Base-by-base conservation (phyloP, 1,139 yeast genomes). In the Blastobotrys petasosporus region DNA sequence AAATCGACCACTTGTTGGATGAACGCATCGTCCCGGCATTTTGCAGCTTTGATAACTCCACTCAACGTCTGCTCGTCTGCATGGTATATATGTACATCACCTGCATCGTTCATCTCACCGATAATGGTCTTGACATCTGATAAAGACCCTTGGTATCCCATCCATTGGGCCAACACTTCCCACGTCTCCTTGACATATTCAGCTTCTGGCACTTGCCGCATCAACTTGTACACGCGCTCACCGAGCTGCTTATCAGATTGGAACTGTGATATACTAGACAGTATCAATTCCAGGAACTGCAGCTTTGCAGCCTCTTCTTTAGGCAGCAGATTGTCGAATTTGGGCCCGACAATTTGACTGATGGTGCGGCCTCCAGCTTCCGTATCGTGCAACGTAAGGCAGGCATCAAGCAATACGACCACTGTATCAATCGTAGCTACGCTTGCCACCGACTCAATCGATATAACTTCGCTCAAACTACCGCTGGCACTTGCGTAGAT, bases 101-200 rank as follows among this genome's bases (percentile, higher is more conserved):
- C 56, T 32, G 49, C 42, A 10, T 47, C 50, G 2, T 49, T 41
- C 57, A 62, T 54, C 7, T 47, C 39, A 2, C 37, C 46, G 5
- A 59, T 34, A 5, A 55, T 34, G 3, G 42, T 39, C n/a, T 45
- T 39, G n/a, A 59, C 33, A 4, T 47, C 47, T 1, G 39, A 41
- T 0, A 54, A 32, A 11, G 53, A 48, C 7, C 49, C 40, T n/a
- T 53, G 49, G 48, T 58, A 62, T 2, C 56, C 60, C 2, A 54
- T 42, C 66, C 66, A 66, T 43, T 65, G 69, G 11, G 59, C 54
- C 40, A 65, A 48, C 11, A 60, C 60, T 39, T 65, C 68, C 68
- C 68, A 64, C 1, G 68, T 59, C 32, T 61, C 67, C 42, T 62
- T 59, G 16, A 54, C 64, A 28, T 52, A 50, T 8, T 48, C 52